phyloP scores from a whole-genome alignment of 345 rosid genomes.

The Aegle marmelos region DNA sequence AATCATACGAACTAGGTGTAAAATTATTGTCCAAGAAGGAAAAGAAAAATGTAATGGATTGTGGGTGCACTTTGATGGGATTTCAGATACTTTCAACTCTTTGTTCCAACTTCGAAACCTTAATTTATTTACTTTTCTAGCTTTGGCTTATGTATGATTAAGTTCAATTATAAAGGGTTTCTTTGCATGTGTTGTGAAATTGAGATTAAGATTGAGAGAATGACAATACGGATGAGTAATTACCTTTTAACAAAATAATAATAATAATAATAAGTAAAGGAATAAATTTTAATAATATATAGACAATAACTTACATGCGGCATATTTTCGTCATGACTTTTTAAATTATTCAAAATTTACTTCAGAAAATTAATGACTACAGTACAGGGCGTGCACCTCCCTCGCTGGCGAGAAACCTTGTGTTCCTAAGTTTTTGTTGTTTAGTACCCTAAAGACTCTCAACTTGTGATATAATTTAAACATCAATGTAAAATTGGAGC shows the following conservation, averaged over 20 bases:
- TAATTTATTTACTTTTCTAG: not conserved
- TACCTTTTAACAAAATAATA: no score
- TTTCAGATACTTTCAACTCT: not conserved
- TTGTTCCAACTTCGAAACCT: not conserved
- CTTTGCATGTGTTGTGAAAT: not conserved
- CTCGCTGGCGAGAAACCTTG: no score
- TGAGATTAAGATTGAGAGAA: not conserved
- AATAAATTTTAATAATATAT: no score
- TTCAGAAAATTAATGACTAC: not conserved
- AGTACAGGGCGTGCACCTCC: no score
- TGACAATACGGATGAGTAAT: not conserved
- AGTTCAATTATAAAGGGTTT: not conserved
- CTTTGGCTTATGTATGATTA: not conserved
- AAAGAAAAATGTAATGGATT: not conserved
- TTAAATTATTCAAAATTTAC: not conserved
- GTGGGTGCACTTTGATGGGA: not conserved
- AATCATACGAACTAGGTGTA: not conserved
- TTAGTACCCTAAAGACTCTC: no score
- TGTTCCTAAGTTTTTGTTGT: no score
- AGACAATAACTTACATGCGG: no score
- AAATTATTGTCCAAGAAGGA: not conserved
- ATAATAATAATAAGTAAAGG: not conserved
- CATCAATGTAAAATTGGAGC: no score
- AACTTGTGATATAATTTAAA: no score
- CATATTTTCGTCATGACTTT: not conserved